Evolutionary conservation across 805 yeast species (phyloP), one percentile per base, ranked within the genome.

Genomic region (Monosporozyma servazzii): DNA sequence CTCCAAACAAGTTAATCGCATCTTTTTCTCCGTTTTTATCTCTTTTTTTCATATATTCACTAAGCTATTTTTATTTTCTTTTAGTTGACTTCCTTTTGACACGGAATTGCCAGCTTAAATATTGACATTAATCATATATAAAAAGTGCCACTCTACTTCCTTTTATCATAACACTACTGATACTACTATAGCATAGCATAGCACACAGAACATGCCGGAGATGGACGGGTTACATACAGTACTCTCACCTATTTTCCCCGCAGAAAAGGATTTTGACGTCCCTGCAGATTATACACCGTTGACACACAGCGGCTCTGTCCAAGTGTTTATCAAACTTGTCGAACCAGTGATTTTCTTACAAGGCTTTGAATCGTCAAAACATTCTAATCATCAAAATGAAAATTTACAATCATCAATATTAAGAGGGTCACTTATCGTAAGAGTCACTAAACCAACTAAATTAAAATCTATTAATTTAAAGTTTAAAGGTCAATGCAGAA

Each of bases 321-420:
- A 84, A 55, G 65, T 86, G n/a, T 86, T 79, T 58, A 68, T 88
- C 7, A 78, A 84, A 8, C 77, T 89, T 17, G 88, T 96, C 0
- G 98, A 90, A 64, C 86, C 86, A 36, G 80, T 76, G 40, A 69
- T 90, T 15, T 90, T 84, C 59, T 76, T 90, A 9, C 90, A 86
- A 61, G 98, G 97, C 0, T 89, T 87, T 64, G 80, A 81, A 25
- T 71, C 78, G 8, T 6, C 5, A 17, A 47, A 25, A 13, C 42
- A 45, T 30, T 21, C 23, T 5, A n/a, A 33, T 0, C 69, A 76
- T 9, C 95, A 88, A 59, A 80, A 76, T 56, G 68, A 70, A 30
- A 80, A 77, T 18, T 71, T 84, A 45, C 87, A 91, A 4, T 95
- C 96, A 0, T 77, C 91, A 2, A 67, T 90, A 48, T 73, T 90